phyloP scores from a whole-genome alignment of 768 basidiomycete genomes.

The Ephemerocybe angulata region DNA sequence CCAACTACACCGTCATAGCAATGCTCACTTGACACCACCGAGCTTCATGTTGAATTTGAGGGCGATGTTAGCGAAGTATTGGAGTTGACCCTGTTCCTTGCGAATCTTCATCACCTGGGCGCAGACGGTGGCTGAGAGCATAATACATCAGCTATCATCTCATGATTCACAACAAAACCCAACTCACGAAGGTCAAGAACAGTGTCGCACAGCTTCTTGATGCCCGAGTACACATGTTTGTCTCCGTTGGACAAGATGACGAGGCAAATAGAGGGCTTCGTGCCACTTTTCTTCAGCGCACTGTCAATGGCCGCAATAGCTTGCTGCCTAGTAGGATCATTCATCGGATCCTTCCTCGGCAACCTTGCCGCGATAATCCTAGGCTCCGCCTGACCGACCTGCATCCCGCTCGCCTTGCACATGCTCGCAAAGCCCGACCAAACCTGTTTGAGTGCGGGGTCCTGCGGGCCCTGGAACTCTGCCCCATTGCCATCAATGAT shows the following conservation, averaged over 20 bases:
- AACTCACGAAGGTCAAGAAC: conserved; percentile 52
- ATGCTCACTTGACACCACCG: conserved; percentile 67
- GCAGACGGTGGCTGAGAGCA: conserved; percentile 59
- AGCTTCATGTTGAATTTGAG: conserved; percentile 83
- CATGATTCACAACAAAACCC: background rate
- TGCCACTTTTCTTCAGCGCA: conserved; percentile 36
- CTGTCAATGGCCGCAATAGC: conserved; percentile 47
- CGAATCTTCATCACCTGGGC: conserved; percentile 70
- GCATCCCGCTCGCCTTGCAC: conserved; percentile 66
- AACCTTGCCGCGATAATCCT: conserved; percentile 39
- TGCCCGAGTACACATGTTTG: conserved; percentile 71
- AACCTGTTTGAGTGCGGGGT: conserved; percentile 51
- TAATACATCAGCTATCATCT: background rate
- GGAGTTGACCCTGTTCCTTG: conserved; percentile 59
- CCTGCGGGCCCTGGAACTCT: conserved; percentile 54
- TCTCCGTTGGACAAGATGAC: conserved; percentile 68
- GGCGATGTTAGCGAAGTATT: conserved; percentile 79
- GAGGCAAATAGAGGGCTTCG: conserved; percentile 55
- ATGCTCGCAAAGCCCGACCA: conserved; percentile 51
- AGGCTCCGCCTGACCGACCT: conserved; percentile 36
- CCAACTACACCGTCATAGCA: background rate
- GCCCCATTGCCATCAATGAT: conserved; percentile 60
- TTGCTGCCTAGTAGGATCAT: conserved; percentile 50
- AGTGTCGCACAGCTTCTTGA: conserved; percentile 71
- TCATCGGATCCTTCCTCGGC: conserved; percentile 40